A percentile compares a stretch with the other conserved stretches of the same genome.
Evolutionary conservation across 768 basidiomycete species (phyloP).

Genomic region (Zangia roseola): DNA sequence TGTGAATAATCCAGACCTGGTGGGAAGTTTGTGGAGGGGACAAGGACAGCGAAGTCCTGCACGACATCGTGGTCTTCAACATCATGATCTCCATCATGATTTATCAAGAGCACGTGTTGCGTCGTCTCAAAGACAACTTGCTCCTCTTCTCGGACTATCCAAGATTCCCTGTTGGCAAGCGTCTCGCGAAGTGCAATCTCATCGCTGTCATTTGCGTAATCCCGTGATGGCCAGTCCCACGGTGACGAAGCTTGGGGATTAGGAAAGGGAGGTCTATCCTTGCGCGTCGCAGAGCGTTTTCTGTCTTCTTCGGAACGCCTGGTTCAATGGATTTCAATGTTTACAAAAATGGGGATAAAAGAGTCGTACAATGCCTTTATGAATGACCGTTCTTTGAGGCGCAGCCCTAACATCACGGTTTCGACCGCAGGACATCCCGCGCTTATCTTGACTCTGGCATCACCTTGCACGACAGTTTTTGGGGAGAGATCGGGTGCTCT

Average conservation of each 20-base stretch:
- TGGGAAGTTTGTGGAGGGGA: slow-evolving; percentile 24
- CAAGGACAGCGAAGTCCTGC: slow-evolving; percentile 15
- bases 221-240: background rate
- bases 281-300: background rate
- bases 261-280: too few relatives aligned
- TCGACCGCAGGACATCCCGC: slow-evolving; percentile 10
- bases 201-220: background rate
- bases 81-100: too few relatives aligned
- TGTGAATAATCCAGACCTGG: slow-evolving; percentile 7
- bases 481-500: slow-evolving; percentile 20
- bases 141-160: slow-evolving; percentile 14
- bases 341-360: background rate
- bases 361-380: slow-evolving; percentile 9
- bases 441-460: slow-evolving; percentile 16
- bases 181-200: background rate
- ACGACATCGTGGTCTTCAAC: background rate
- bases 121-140: slow-evolving; percentile 13
- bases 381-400: slow-evolving; percentile 22
- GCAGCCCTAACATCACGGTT: slow-evolving; percentile 6
- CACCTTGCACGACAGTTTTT: slow-evolving; percentile 7
- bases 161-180: slow-evolving; percentile 4
- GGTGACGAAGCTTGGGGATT: too few relatives aligned
- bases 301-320: slow-evolving; percentile 7
- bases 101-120: background rate
- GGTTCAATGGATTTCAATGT: background rate